A percentile compares a stretch with the other conserved stretches of the same genome.
phyloP scores from a whole-genome alignment of 176 grass and related monocot genomes.

The Eleusine indica region DNA sequence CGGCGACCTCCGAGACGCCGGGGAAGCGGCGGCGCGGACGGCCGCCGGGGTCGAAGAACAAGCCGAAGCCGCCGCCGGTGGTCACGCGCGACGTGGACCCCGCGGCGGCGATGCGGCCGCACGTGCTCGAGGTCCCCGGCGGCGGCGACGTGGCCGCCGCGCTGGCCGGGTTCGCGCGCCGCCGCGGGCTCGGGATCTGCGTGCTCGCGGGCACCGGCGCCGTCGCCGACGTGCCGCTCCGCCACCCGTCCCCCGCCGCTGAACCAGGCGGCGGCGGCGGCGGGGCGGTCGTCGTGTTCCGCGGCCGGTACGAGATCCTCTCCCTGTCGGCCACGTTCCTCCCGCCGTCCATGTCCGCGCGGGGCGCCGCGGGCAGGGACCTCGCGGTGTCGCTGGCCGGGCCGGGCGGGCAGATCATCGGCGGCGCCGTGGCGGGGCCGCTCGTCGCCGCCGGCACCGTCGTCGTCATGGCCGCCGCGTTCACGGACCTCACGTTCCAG shows the following conservation, averaged over 20 bases:
- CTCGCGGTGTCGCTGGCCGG: constrained; percentile 69
- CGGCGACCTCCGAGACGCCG: constrained; percentile 28
- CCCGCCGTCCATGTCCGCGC: constrained; percentile 49
- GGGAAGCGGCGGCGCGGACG: constrained; percentile 65
- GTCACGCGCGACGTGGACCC: constrained; percentile 61
- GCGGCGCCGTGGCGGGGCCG: constrained; percentile 62
- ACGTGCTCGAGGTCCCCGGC: constrained; percentile 73
- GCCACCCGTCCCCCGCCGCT: constrained; percentile 20
- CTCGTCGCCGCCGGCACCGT: constrained; percentile 73
- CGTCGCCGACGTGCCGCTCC: constrained; percentile 63
- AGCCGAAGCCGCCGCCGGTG: constrained; percentile 61
- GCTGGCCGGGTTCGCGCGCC: constrained; percentile 52
- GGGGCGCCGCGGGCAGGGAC: constrained; percentile 16
- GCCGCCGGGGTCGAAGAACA: constrained; percentile 90
- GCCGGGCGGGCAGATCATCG: constrained; percentile 75
- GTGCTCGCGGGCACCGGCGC: constrained; percentile 60
- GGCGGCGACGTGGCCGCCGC: constrained; percentile 64
- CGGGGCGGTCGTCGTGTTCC: constrained; percentile 43
- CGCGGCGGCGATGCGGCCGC: constrained; percentile 59
- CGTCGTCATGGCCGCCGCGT: constrained; percentile 42
- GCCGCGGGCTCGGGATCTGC: constrained; percentile 65
- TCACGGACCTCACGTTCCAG: constrained; percentile 52
- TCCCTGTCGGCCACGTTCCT: constrained; percentile 82
- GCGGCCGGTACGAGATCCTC: constrained; percentile 76
- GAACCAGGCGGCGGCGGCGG: not conserved